A percentile compares a stretch with the other conserved stretches of the same genome.
Conservation (phyloP, 352 stramenopile species). For the Thalassiosira ordinaria region DNA sequence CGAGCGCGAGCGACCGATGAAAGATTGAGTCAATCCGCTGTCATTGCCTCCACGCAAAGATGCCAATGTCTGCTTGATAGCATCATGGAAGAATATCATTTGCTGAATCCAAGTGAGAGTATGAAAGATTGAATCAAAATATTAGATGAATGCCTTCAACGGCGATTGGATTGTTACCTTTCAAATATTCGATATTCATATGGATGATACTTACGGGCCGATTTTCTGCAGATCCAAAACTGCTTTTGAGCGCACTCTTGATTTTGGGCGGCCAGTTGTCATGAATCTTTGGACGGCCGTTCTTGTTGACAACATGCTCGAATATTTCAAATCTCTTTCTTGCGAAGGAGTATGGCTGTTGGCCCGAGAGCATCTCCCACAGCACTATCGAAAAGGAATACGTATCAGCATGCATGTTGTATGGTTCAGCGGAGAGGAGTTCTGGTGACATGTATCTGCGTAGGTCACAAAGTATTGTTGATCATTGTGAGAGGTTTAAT, state of each 20-base stretch:
- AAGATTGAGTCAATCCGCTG: not conserved
- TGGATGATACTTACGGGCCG: constrained; percentile 12
- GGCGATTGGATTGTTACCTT: not conserved
- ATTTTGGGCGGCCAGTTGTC: constrained; percentile 42
- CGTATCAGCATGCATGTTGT: constrained; percentile 60
- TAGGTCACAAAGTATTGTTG: too few species aligned
- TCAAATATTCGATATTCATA: not conserved
- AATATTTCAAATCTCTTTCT: not conserved
- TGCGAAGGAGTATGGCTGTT: constrained; percentile 7
- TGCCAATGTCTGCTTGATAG: constrained; percentile 1
- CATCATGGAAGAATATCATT: constrained; percentile 8
- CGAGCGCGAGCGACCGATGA: not conserved
- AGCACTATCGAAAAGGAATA: constrained; percentile 53
- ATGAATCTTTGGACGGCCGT: constrained; percentile 41
- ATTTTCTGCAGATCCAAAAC: constrained; percentile 34
- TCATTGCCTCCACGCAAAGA: constrained; percentile 15
- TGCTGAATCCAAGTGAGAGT: constrained; percentile 12
- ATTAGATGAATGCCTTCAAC: not conserved
- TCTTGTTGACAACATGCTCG: constrained; percentile 10
- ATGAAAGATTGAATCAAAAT: not conserved
- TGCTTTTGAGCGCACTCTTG: constrained; percentile 36
- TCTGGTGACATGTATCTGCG: constrained; percentile 47
- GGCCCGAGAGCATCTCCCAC: constrained; percentile 28
- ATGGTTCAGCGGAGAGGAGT: constrained; percentile 11
- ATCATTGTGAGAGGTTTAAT: too few species aligned